Percentiles rank a stretch among this genome's conserved stretches.
phyloP scores from a whole-genome alignment of 2,329 filamentous ascomycete species.

The Colletotrichum paranaense region DNA sequence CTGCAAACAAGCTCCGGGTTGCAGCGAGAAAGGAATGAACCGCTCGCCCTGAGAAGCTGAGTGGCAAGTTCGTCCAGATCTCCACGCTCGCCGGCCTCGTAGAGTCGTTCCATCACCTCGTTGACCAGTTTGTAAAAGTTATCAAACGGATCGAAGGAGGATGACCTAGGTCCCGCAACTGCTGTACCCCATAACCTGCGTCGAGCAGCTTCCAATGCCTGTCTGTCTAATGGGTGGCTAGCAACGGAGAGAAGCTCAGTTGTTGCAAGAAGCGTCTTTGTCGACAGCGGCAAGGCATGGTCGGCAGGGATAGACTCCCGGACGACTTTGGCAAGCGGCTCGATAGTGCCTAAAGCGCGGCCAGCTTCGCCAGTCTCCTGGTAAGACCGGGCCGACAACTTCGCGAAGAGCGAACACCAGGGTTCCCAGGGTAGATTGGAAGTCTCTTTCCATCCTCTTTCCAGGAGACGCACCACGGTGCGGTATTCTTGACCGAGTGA shows the following conservation, averaged over 20 bases:
- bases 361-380: constrained; percentile 76
- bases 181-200: constrained; percentile 74
- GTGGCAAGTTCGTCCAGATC: constrained; percentile 51
- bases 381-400: constrained; percentile 66
- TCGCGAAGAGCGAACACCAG: constrained; percentile 68
- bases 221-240: constrained; percentile 67
- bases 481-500: constrained; percentile 76
- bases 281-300: constrained; percentile 32
- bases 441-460: constrained; percentile 65
- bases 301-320: constrained; percentile 48
- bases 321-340: constrained; percentile 73
- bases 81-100: constrained; percentile 55
- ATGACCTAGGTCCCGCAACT: constrained; percentile 50
- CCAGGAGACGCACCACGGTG: constrained; percentile 74
- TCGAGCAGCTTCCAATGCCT: constrained; percentile 73
- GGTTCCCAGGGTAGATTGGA: constrained; percentile 57
- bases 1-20: constrained; percentile 62
- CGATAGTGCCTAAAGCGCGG: constrained; percentile 74
- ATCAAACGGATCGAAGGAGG: constrained; percentile 71
- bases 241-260: constrained; percentile 59
- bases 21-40: constrained; percentile 63
- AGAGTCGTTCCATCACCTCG: constrained; percentile 64
- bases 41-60: constrained; percentile 64
- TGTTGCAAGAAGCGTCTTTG: constrained; percentile 48
- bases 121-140: constrained; percentile 72